Conservation (phyloP, 768 basidiomycete genomes). For the Lactifluus subvellereus region DNA sequence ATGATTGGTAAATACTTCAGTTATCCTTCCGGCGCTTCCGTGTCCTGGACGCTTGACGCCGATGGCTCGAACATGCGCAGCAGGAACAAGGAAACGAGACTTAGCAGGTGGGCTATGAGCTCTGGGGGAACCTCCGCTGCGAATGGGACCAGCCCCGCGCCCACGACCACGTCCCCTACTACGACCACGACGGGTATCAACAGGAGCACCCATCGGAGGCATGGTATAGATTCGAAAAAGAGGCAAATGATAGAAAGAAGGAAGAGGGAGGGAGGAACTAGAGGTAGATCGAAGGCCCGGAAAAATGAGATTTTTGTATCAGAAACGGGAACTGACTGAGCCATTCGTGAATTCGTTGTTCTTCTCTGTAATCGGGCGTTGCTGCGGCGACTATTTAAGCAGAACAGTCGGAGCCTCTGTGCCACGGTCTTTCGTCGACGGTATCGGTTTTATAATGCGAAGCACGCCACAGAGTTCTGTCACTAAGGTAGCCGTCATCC, state of each 20-base stretch:
- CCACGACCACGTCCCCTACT: background rate
- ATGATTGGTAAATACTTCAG: conserved; percentile 50
- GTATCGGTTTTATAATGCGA: background rate
- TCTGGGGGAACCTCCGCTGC: conserved; percentile 22
- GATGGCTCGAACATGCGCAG: conserved; percentile 42
- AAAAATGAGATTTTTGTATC: background rate
- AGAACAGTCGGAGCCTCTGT: background rate
- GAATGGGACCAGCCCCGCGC: conserved; percentile 27
- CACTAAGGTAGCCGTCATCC: background rate
- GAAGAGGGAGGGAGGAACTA: background rate
- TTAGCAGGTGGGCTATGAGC: conserved; percentile 26
- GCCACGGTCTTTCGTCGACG: background rate
- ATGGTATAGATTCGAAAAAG: background rate
- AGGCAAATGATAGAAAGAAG: background rate
- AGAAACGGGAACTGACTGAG: no score
- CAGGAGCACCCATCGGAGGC: background rate
- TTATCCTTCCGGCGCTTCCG: conserved; percentile 48
- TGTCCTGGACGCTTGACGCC: conserved; percentile 66
- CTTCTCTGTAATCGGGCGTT: background rate
- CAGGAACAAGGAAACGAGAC: conserved; percentile 29
- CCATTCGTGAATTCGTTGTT: background rate
- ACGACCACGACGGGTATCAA: background rate
- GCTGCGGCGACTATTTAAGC: background rate
- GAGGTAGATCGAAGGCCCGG: background rate
- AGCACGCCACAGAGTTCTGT: background rate